Conservation (phyloP, 2,329 filamentous ascomycete genomes). For the Mariannaea elegans region DNA sequence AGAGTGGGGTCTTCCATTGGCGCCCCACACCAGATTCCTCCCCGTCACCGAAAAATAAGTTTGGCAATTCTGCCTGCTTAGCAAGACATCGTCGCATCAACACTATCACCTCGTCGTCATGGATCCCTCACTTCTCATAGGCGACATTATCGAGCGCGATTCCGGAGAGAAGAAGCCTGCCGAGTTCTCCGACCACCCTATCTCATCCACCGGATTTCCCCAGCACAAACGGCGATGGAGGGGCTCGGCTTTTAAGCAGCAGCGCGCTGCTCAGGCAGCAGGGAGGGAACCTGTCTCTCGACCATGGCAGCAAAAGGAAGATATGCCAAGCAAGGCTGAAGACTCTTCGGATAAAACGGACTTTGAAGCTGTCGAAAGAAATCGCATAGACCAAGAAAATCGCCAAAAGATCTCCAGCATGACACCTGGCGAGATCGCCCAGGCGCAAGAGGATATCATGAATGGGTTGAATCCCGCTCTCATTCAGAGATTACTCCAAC, state of each 20-base stretch:
- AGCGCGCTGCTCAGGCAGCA: constrained; percentile 38
- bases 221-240: constrained; percentile 80
- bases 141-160: constrained; percentile 83
- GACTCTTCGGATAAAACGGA: constrained; percentile 15
- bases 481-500: constrained; percentile 77
- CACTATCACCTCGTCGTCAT: constrained; percentile 34
- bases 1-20: constrained; percentile 26
- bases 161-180: constrained; percentile 68
- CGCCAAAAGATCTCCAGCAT: constrained; percentile 76
- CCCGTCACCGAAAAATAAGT: constrained; percentile 32
- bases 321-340: background rate
- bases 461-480: constrained; percentile 77
- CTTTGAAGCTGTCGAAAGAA: constrained; percentile 67
- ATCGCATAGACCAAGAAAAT: constrained; percentile 85
- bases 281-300: constrained; percentile 9
- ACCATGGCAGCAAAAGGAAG: constrained; percentile 16
- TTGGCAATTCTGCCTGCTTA: constrained; percentile 18
- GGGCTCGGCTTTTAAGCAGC: constrained; percentile 81
- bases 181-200: constrained; percentile 58
- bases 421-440: constrained; percentile 82
- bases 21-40: constrained; percentile 34
- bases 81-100: constrained; percentile 3
- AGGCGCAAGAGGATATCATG: constrained; percentile 83
- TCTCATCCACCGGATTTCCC: constrained; percentile 78
- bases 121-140: constrained; percentile 66